phyloP scores from a whole-genome alignment of 2,329 filamentous ascomycete genomes.

The Penicillium sp. region DNA sequence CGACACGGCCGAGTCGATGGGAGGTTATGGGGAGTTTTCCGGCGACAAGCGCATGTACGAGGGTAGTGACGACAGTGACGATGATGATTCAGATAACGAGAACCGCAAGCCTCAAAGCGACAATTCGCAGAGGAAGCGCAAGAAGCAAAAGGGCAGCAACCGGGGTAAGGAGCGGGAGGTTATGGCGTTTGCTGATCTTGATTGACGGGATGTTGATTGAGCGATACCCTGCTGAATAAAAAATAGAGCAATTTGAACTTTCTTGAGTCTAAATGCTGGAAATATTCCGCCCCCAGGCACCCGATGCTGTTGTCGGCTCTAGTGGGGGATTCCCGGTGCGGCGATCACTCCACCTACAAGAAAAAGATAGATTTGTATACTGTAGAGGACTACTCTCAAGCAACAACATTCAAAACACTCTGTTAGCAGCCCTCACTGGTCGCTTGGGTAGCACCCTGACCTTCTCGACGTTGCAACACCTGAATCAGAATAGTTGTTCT shows the following conservation, averaged over 20 bases:
- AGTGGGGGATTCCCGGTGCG: slow-evolving; percentile 12
- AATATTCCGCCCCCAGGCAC: not conserved
- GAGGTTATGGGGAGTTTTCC: slow-evolving; percentile 47
- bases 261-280: not conserved
- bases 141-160: slow-evolving; percentile 51
- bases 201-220: slow-evolving; percentile 37
- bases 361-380: not conserved
- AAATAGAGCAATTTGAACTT: not conserved
- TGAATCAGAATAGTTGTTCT: not conserved
- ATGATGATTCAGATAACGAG: slow-evolving; percentile 51
- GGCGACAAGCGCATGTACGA: slow-evolving; percentile 42
- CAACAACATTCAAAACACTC: not conserved
- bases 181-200: slow-evolving; percentile 49
- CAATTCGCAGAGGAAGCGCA: slow-evolving; percentile 54
- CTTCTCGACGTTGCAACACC: not conserved
- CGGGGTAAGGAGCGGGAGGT: slow-evolving; percentile 44
- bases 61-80: slow-evolving; percentile 48
- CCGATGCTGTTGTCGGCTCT: not conserved
- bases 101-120: slow-evolving; percentile 49
- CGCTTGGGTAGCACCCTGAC: not conserved
- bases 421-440: too few relatives aligned
- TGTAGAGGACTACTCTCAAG: not conserved
- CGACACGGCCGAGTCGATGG: slow-evolving; percentile 64
- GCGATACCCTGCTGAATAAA: slow-evolving; percentile 19
- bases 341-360: not conserved